phyloP scores from a whole-genome alignment of 345 rosid genomes.

The Iberis pinnata region DNA sequence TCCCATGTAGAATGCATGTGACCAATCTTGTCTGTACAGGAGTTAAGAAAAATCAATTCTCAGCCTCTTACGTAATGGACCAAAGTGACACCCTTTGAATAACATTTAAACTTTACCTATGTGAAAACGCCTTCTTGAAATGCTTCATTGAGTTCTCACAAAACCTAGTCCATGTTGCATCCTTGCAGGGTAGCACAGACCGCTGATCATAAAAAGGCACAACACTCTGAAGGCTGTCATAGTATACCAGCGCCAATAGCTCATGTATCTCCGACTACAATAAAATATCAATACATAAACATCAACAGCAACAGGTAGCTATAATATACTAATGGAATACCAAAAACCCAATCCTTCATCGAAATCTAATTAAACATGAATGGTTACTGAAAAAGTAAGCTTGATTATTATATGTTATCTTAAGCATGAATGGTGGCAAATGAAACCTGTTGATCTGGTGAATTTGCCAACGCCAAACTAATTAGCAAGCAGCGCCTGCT shows the following conservation, averaged over 20 bases:
- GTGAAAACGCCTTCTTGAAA: constrained; percentile 76
- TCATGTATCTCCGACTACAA: constrained; percentile 86
- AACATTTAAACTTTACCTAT: constrained; percentile 45
- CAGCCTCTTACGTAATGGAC: constrained; percentile 10
- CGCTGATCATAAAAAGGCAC: constrained; percentile 91
- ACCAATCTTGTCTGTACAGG: constrained; percentile 82
- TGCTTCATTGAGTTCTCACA: constrained; percentile 84
- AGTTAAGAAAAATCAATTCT: neutral
- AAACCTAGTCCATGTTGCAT: constrained; percentile 63
- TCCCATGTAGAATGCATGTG: constrained; percentile 94
- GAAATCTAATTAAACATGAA: constrained; percentile 4
- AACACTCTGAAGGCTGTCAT: constrained; percentile 97
- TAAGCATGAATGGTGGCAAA: constrained; percentile 14
- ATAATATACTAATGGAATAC: neutral
- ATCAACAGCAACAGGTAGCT: constrained; percentile 15
- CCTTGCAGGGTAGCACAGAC: constrained; percentile 64
- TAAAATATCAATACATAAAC: constrained; percentile 25
- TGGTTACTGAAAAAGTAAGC: too few species aligned
- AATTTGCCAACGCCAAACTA: constrained; percentile 91
- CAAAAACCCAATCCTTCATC: constrained; percentile 15
- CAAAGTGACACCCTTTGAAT: constrained; percentile 13
- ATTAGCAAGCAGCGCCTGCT: constrained; percentile 85
- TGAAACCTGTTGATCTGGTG: constrained; percentile 73
- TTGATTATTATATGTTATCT: too few species aligned
- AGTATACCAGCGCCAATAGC: constrained; percentile 88